Percentiles rank a stretch among this genome's conserved stretches.
phyloP scores from a whole-genome alignment of 2,329 filamentous ascomycete species.

The Colletotrichum sp. region DNA sequence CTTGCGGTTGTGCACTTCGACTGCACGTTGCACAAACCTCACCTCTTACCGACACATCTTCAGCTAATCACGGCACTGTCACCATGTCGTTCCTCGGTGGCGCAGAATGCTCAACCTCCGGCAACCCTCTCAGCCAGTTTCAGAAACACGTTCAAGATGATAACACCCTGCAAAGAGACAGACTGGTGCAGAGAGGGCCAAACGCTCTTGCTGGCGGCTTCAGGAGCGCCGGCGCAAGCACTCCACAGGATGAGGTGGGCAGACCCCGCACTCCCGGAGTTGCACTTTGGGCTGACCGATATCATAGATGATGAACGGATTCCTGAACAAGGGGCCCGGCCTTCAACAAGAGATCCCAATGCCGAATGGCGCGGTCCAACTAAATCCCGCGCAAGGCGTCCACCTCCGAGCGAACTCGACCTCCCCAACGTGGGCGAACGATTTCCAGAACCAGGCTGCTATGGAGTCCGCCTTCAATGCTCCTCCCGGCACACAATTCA shows the following conservation, averaged over 20 bases:
- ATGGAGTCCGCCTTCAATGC: slow-evolving; percentile 76
- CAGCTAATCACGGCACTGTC: slow-evolving; percentile 7
- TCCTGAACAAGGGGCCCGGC: slow-evolving; percentile 78
- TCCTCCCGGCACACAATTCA: slow-evolving; percentile 68
- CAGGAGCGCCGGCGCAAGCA: slow-evolving; percentile 72
- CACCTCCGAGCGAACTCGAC: slow-evolving; percentile 59
- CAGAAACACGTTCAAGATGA: slow-evolving; percentile 97
- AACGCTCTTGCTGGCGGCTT: slow-evolving; percentile 77
- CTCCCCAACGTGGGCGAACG: slow-evolving; percentile 60
- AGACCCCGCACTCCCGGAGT: not conserved
- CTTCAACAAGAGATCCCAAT: slow-evolving; percentile 61
- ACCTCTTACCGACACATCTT: not conserved
- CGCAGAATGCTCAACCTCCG: slow-evolving; percentile 94
- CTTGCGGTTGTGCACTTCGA: not conserved
- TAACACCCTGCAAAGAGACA: slow-evolving; percentile 90
- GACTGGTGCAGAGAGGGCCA: slow-evolving; percentile 78
- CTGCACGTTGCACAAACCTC: not conserved
- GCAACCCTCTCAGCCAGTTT: slow-evolving; percentile 96
- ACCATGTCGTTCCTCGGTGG: slow-evolving; percentile 95
- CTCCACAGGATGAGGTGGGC: slow-evolving; percentile 74
- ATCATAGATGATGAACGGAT: slow-evolving; percentile 87
- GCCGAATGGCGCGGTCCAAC: slow-evolving; percentile 51
- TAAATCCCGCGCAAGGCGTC: slow-evolving; percentile 54
- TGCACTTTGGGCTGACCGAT: not conserved
- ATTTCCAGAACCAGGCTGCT: slow-evolving; percentile 63